Conservation (phyloP, 768 basidiomycete species). For the Tubosaeta brunneosetosa region DNA sequence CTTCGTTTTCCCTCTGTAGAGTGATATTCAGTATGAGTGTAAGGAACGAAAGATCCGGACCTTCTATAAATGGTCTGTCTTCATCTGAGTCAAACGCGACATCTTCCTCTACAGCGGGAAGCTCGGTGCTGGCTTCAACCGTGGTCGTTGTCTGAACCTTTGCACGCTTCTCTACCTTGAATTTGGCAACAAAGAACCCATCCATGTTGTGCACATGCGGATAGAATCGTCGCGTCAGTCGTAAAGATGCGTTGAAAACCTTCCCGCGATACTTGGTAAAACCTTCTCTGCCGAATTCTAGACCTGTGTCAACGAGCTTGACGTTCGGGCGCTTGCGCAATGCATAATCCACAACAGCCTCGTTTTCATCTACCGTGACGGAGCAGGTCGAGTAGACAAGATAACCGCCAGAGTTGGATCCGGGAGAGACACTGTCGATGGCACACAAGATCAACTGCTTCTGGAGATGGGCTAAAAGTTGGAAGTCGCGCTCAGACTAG, state of each 20-base stretch:
- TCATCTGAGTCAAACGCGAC: slow-evolving; percentile 69
- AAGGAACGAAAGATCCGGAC: slow-evolving; percentile 40
- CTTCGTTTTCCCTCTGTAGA: slow-evolving; percentile 64
- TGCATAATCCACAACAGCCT: slow-evolving; percentile 96
- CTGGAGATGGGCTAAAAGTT: slow-evolving; percentile 92
- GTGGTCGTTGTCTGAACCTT: slow-evolving; percentile 40
- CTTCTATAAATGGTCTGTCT: slow-evolving; percentile 73
- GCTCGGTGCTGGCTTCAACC: slow-evolving; percentile 22
- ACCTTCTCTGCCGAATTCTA: slow-evolving; percentile 91
- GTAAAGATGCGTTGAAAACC: slow-evolving; percentile 73
- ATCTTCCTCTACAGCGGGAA: slow-evolving; percentile 27
- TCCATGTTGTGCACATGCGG: slow-evolving; percentile 99
- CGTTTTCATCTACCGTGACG: slow-evolving; percentile 97
- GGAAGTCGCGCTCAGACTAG: slow-evolving; percentile 93
- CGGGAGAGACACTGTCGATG: slow-evolving; percentile 89
- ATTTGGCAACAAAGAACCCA: slow-evolving; percentile 97
- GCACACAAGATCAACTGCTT: slow-evolving; percentile 98
- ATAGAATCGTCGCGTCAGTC: slow-evolving; percentile 84
- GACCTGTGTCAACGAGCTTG: slow-evolving; percentile 86
- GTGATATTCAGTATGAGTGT: slow-evolving; percentile 3
- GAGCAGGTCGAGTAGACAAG: slow-evolving; percentile 99
- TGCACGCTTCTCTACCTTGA: slow-evolving; percentile 82
- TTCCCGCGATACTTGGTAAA: slow-evolving; percentile 90
- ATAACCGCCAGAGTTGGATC: slow-evolving; percentile 88
- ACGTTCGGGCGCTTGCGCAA: slow-evolving; percentile 90